Base-by-base conservation (phyloP, 2,329 filamentous ascomycete genomes). In the Exophiala dermatitidis region DNA sequence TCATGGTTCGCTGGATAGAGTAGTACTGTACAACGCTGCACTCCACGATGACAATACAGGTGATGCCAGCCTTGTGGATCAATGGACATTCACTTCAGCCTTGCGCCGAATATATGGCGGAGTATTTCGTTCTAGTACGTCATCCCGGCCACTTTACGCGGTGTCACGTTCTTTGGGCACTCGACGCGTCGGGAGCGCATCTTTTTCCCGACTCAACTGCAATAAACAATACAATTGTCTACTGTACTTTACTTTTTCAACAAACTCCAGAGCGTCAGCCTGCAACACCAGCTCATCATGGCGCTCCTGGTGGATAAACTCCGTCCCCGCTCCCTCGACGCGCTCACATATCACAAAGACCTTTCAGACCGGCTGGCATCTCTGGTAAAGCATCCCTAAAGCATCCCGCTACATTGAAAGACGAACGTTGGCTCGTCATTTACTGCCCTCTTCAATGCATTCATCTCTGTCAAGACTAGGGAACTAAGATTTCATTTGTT, bases 321-420 rank as follows among this genome's bases (percentile, higher is more conserved):
- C 58, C 77, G 82, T 9, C 74, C 74, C 34, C 69, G 72, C 26
- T 70, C 71, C 28, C 69, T 77, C 4, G 73, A 77, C 58, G 61
- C 78, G 38, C 79, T 96, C 56, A 88, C 86, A 63, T 98, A 97
- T 66, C 93, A 98, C 64, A 72, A 82, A 51, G 89, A 95, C 59
- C 81, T 98, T 42, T 96, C 93, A 7, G 85, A 89, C 29, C 83
- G 91, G 54, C 79, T 98, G 44, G 83, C 84, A 63, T 89, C 93
- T 31, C 78, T 98, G 59, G 90, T n/a, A n/a, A n/a, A n/a, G n/a
- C n/a, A n/a, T n/a, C n/a, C n/a, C n/a, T n/a, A n/a, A n/a, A 95
- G 81, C 42, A 44, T 41, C 48, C 32, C 56, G 34, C 30, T 12
- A 9, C 8, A 55, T 9, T 10, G n/a, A n/a, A n/a, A n/a, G n/a